phyloP scores from a whole-genome alignment of 2,329 filamentous ascomycete species.

The Xylariaceae sp. region DNA sequence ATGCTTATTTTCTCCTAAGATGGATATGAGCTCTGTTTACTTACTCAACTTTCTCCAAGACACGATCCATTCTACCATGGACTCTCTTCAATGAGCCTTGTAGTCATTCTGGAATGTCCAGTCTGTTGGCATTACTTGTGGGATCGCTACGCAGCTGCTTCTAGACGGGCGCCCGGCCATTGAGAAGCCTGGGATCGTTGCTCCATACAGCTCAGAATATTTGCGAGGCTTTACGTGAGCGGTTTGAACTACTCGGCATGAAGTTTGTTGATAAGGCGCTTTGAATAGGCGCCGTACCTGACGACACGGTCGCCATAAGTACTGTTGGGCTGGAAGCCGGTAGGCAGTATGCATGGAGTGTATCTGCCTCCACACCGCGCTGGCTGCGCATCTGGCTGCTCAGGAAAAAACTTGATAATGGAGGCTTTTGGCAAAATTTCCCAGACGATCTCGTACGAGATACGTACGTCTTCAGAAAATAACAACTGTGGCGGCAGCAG shows the following conservation, averaged over 20 bases:
- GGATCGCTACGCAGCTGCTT: conserved; percentile 61
- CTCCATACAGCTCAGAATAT: conserved; percentile 17
- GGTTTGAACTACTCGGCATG: not conserved
- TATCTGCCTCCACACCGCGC: no score
- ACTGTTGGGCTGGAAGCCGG: no score
- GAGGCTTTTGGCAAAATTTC: no score
- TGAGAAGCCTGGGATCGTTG: conserved; percentile 17
- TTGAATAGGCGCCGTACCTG: not conserved
- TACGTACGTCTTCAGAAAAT: no score
- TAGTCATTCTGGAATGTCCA: conserved; percentile 67
- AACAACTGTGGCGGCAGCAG: no score
- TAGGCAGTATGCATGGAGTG: no score
- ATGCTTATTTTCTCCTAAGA: not conserved
- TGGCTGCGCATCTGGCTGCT: no score
- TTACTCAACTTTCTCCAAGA: conserved; percentile 40
- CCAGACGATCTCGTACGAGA: no score
- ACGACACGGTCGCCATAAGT: not conserved
- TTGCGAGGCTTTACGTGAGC: conserved; percentile 12
- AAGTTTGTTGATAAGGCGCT: not conserved
- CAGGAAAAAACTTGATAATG: no score
- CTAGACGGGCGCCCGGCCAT: conserved; percentile 45
- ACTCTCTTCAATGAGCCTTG: conserved; percentile 65
- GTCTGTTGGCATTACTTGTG: conserved; percentile 66
- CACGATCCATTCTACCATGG: conserved; percentile 61
- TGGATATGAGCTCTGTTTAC: not conserved